Conservation (phyloP, 768 basidiomycete genomes). For the Auricularia cornea region DNA sequence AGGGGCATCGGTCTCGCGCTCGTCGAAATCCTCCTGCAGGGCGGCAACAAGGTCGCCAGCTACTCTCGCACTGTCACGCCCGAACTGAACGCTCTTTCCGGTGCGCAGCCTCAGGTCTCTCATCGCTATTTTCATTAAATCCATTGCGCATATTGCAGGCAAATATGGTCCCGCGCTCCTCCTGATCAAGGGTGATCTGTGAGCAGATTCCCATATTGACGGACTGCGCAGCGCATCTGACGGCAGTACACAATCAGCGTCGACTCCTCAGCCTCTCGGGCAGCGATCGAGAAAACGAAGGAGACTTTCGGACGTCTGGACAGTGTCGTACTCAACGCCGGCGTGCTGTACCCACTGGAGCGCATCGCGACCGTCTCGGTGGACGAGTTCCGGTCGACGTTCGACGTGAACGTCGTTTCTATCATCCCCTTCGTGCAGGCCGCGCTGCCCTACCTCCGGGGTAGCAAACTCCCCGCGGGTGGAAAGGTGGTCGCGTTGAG, state of each 20-base stretch:
- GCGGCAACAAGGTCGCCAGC: constrained; percentile 64
- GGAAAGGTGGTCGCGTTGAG: constrained; percentile 76
- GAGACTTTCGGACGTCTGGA: constrained; percentile 59
- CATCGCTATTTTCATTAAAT: background rate
- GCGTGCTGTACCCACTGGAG: constrained; percentile 59
- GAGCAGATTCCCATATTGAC: constrained; percentile 23
- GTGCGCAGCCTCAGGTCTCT: constrained; percentile 14
- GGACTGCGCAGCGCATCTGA: background rate
- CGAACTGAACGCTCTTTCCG: constrained; percentile 48
- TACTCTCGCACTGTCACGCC: constrained; percentile 63
- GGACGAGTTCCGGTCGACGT: constrained; percentile 58
- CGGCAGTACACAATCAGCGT: too few species aligned
- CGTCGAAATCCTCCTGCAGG: constrained; percentile 48
- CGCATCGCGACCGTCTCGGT: constrained; percentile 43
- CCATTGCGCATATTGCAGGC: background rate
- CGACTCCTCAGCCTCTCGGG: constrained; percentile 41
- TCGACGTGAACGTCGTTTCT: constrained; percentile 86
- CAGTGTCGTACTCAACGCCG: constrained; percentile 81
- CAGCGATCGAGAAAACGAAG: constrained; percentile 45
- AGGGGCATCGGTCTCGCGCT: constrained; percentile 76
- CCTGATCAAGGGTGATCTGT: constrained; percentile 68
- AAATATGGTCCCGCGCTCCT: constrained; percentile 29
- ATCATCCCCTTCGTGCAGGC: constrained; percentile 60
- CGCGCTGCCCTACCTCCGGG: constrained; percentile 60
- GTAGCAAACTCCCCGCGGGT: constrained; percentile 33